Evolutionary conservation across 2,329 filamentous ascomycete genomes (phyloP).

Genomic region (Cytospora paraplurivora): DNA sequence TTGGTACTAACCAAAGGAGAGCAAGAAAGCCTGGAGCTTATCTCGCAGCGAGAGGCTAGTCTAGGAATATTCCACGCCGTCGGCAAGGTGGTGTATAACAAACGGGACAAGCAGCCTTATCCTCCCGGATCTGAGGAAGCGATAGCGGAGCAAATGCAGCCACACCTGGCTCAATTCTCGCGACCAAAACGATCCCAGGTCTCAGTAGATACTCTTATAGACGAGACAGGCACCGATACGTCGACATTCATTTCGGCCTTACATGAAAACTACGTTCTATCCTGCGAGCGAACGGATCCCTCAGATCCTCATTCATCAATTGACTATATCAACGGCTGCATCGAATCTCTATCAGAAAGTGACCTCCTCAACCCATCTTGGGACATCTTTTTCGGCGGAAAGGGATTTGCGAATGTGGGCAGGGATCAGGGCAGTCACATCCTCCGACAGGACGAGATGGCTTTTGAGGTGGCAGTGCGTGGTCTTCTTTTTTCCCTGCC

Average conservation of each 20-base stretch:
- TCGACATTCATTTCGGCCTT: constrained; percentile 87
- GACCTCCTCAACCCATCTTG: constrained; percentile 80
- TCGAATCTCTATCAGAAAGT: constrained; percentile 82
- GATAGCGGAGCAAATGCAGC: constrained; percentile 58
- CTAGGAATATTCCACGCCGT: constrained; percentile 95
- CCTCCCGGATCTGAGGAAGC: constrained; percentile 42
- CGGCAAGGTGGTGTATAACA: constrained; percentile 96
- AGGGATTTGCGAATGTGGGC: constrained; percentile 53
- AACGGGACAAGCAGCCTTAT: constrained; percentile 63
- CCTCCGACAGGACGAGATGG: constrained; percentile 89
- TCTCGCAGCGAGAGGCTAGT: constrained; percentile 85
- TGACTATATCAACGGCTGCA: constrained; percentile 80
- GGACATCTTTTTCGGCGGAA: constrained; percentile 66
- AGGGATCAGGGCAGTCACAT: constrained; percentile 68
- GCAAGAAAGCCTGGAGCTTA: constrained; percentile 73
- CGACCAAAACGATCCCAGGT: constrained; percentile 67
- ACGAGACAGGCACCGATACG: constrained; percentile 90
- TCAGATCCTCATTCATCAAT: constrained; percentile 62
- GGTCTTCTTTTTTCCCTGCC: constrained; percentile 85
- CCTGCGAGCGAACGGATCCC: constrained; percentile 64
- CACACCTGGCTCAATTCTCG: constrained; percentile 58
- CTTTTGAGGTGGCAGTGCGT: constrained; percentile 86
- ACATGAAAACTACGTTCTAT: constrained; percentile 91
- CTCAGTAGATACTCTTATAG: constrained; percentile 74
- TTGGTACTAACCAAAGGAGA: constrained; percentile 72